A percentile compares a stretch with the other conserved stretches of the same genome.
Evolutionary conservation across 805 yeast genomes (phyloP).

Genomic region (Wickerhamiella siamensis): DNA sequence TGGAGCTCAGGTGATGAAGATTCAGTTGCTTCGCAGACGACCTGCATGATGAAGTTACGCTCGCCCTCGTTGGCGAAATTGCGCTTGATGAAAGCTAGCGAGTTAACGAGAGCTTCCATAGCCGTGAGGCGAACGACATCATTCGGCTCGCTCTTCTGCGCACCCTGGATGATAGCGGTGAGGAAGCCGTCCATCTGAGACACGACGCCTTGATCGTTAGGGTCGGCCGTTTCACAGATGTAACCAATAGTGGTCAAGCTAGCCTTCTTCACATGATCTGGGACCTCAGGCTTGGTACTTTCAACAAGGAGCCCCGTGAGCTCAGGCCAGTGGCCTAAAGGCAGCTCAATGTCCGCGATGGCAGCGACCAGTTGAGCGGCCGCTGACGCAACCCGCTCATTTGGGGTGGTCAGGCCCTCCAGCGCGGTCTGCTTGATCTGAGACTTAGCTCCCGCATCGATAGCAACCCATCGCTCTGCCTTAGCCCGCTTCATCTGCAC

Average conservation of each 20-base stretch:
- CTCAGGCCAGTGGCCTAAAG: conserved; percentile 76
- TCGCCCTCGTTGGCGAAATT: conserved; percentile 91
- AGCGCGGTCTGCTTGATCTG: conserved; percentile 53
- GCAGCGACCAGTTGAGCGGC: conserved; percentile 94
- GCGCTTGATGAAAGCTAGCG: conserved; percentile 73
- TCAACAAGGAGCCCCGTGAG: conserved; percentile 72
- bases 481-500: conserved; percentile 39
- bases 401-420: conserved; percentile 45
- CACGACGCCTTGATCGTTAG: conserved; percentile 57
- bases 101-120: conserved; percentile 76
- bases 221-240: conserved; percentile 90
- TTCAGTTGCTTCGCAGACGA: conserved; percentile 98
- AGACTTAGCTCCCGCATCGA: conserved; percentile 40
- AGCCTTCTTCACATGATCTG: conserved; percentile 70
- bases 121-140: conserved; percentile 75
- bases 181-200: conserved; percentile 82
- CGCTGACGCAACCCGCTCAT: conserved; percentile 69
- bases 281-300: conserved; percentile 67
- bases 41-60: conserved; percentile 95
- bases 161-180: conserved; percentile 95
- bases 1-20: conserved; percentile 68
- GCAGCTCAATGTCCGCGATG: conserved; percentile 90
- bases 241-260: conserved; percentile 84
- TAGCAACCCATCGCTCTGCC: conserved; percentile 58
- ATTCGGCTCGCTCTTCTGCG: conserved; percentile 67